Evolutionary conservation across 768 basidiomycete species (phyloP), one percentile per base, ranked within the genome.

Genomic region (Amanita rubescens): DNA sequence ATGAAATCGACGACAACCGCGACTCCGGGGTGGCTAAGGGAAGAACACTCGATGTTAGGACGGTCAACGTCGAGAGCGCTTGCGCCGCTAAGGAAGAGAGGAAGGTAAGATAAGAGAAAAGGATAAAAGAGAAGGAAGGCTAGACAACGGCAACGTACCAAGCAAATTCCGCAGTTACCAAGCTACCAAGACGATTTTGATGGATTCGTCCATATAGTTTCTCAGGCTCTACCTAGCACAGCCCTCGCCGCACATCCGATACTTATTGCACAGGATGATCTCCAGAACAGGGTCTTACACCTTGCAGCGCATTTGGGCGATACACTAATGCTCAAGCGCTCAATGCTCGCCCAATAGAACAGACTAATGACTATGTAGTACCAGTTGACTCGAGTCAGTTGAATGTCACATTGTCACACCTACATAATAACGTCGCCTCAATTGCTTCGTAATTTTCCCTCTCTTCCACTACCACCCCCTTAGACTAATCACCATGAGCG

Each of bases 41-140:
- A 61, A 60, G 65, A 64, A 66, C 49, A 39, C 37, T 41, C 65
- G 69, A 63, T 63, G 64, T 64, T 69, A 71, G 67, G 82, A 81
- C 84, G 85, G 65, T 86, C 85, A 80, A 87, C 85, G 85, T 72
- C 84, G 72, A 66, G 43, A 37, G 68, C 60, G 67, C 68, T 75
- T 68, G 76, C 72, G 72, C 80, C 74, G 66, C 71, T 71, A 64
- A 68, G 65, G 58, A 56, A 67, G 65, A 62, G 66, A 64, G 60
- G 63, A 62, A 59, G 61, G 60, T 55, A 58, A 59, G 60, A 68
- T 58, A 64, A 66, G 65, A 59, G 62, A 61, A 58, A 62, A 57
- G 55, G 58, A 58, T 49, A 57, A 63, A 60, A 58, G 57, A 55
- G 57, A 56, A 57, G 58, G 61, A 55, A 8, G 27, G 8, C 3